These are phyloP conservation scores for Dothideomycetes sp. DNA, from an alignment of 2,329 filamentous ascomycete species.

Conservation along the genomic window DNA sequence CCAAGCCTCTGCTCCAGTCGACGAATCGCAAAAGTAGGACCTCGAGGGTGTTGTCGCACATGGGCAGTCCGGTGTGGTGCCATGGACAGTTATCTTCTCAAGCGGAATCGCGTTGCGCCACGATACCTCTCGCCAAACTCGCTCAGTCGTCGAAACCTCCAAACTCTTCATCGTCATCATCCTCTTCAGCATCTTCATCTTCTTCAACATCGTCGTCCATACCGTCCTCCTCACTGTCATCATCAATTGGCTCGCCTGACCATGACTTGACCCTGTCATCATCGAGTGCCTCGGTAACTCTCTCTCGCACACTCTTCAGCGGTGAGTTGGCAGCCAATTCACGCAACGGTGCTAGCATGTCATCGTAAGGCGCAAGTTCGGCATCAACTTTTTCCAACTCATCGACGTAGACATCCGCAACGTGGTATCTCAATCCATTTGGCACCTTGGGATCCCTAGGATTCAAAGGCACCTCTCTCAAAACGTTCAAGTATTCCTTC, in stretches of 20 bases:
- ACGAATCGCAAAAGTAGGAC: too few relatives aligned
- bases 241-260: conserved; percentile 33
- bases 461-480: conserved; percentile 40
- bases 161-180: conserved; percentile 34
- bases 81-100: too few relatives aligned
- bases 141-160: conserved; percentile 40
- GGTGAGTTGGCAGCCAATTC: conserved; percentile 47
- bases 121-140: too few relatives aligned
- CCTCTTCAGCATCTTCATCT: conserved; percentile 30
- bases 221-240: conserved; percentile 24
- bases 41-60: too few relatives aligned
- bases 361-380: conserved; percentile 35
- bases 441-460: conserved; percentile 52
- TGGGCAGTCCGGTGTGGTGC: too few relatives aligned
- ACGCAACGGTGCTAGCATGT: conserved; percentile 48
- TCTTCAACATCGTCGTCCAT: conserved; percentile 29
- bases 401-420: conserved; percentile 85
- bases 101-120: too few relatives aligned
- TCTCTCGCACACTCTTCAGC: conserved; percentile 62
- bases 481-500: conserved; percentile 37
- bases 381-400: conserved; percentile 67
- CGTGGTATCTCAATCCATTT: conserved; percentile 76
- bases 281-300: conserved; percentile 59
- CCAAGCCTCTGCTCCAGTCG: too few relatives aligned
- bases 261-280: conserved; percentile 68